These are phyloP conservation scores for Herpetomonas tarakana DNA, from an alignment of 208 protist species.

Conservation along the genomic window DNA sequence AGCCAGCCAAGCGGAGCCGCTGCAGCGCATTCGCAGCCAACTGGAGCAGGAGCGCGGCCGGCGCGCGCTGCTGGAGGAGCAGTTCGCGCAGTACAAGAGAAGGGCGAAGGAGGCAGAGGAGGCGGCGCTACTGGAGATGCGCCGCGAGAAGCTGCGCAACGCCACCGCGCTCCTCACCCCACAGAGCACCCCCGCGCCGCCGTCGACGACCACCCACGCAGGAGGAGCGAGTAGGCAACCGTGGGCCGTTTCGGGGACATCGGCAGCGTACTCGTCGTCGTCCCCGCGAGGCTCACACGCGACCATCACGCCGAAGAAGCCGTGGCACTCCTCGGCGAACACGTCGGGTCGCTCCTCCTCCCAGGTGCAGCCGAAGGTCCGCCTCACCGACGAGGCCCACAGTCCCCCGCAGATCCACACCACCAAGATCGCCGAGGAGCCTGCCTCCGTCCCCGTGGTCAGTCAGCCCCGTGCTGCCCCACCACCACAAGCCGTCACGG, in stretches of 20 bases:
- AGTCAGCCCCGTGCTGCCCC: not conserved
- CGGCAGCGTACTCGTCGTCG: slow-evolving; percentile 1
- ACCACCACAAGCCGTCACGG: not conserved
- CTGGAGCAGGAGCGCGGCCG: slow-evolving; percentile 81
- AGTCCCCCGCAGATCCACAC: slow-evolving; percentile 19
- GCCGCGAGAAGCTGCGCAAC: slow-evolving; percentile 68
- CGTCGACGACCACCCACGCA: slow-evolving; percentile 2
- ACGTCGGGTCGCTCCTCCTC: no score
- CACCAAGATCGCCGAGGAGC: slow-evolving; percentile 8
- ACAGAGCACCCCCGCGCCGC: not conserved
- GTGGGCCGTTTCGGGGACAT: no score
- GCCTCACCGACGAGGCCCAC: not conserved
- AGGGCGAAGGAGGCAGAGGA: slow-evolving; percentile 85
- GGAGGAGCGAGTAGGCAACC: not conserved
- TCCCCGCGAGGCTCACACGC: not conserved
- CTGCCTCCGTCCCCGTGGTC: not conserved
- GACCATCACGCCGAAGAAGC: not conserved
- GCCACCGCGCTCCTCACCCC: slow-evolving; percentile 17
- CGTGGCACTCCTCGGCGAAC: slow-evolving; percentile 2
- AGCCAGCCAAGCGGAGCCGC: slow-evolving; percentile 44
- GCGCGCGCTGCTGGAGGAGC: slow-evolving; percentile 67
- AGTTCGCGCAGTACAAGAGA: slow-evolving; percentile 60
- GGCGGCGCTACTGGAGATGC: slow-evolving; percentile 60
- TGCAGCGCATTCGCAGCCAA: slow-evolving; percentile 75
- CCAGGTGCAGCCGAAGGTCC: not conserved